phyloP scores from a whole-genome alignment of 2,329 filamentous ascomycete species.

The Exophiala spinifera region DNA sequence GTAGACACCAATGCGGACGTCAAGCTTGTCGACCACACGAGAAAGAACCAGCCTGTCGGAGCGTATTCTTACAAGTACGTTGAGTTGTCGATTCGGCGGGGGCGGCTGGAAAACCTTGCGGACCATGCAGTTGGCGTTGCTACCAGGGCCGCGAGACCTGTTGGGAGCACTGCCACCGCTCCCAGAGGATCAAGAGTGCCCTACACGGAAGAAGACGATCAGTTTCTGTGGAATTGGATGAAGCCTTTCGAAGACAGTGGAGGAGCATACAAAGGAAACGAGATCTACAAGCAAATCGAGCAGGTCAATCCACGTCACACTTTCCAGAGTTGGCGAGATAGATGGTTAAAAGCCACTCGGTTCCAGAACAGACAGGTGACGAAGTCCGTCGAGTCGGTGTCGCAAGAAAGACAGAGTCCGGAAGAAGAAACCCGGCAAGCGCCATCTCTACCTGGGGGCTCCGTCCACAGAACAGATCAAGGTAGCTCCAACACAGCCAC shows the following conservation, averaged over 20 bases:
- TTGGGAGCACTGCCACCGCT: slow-evolving; percentile 41
- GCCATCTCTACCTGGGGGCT: background rate
- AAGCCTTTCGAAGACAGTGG: slow-evolving; percentile 35
- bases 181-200: slow-evolving; percentile 33
- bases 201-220: slow-evolving; percentile 46
- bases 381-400: slow-evolving; percentile 1
- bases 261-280: slow-evolving; percentile 39
- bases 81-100: slow-evolving; percentile 51
- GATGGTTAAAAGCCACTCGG: slow-evolving; percentile 42
- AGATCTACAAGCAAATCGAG: slow-evolving; percentile 46
- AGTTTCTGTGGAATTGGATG: slow-evolving; percentile 45
- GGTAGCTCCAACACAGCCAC: too few relatives aligned
- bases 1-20: slow-evolving; percentile 57
- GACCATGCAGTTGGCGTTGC: slow-evolving; percentile 47
- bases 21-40: slow-evolving; percentile 57
- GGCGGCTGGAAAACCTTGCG: slow-evolving; percentile 48
- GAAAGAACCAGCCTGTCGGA: slow-evolving; percentile 46
- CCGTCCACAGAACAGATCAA: background rate
- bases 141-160: slow-evolving; percentile 40
- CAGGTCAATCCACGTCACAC: slow-evolving; percentile 41
- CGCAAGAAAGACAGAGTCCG: background rate
- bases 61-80: slow-evolving; percentile 59
- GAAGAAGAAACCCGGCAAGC: background rate
- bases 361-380: slow-evolving; percentile 18
- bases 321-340: slow-evolving; percentile 49